Evolutionary conservation across 1,139 yeast genomes (phyloP).

Genomic region (Saccharomyces hybrid): DNA sequence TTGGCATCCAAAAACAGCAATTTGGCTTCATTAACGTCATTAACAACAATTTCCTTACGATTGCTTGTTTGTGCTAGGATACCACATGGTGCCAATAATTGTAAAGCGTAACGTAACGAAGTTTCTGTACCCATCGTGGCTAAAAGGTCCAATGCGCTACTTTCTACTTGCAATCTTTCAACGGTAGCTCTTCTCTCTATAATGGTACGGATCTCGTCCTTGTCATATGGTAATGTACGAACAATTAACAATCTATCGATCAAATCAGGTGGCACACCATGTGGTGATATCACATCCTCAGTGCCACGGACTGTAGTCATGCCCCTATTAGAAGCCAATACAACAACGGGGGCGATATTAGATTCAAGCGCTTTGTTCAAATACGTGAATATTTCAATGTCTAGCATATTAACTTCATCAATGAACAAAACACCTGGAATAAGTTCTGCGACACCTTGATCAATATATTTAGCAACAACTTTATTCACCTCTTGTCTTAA

Average conservation of each 20-base stretch:
- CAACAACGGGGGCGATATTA: slow-evolving; percentile 86
- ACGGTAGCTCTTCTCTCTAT: slow-evolving; percentile 71
- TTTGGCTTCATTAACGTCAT: slow-evolving; percentile 84
- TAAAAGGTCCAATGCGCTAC: slow-evolving; percentile 64
- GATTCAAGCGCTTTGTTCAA: slow-evolving; percentile 90
- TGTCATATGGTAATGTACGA: slow-evolving; percentile 78
- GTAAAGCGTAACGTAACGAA: slow-evolving; percentile 85
- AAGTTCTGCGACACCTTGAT: slow-evolving; percentile 95
- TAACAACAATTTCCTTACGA: slow-evolving; percentile 57
- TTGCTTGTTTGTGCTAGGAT: slow-evolving; percentile 69
- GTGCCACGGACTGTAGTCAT: slow-evolving; percentile 87
- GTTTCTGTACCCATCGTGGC: slow-evolving; percentile 66
- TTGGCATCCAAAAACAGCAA: slow-evolving; percentile 78
- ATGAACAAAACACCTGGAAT: slow-evolving; percentile 97
- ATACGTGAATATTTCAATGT: slow-evolving; percentile 90
- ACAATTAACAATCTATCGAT: slow-evolving; percentile 86
- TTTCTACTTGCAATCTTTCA: slow-evolving; percentile 57
- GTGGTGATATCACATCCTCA: slow-evolving; percentile 83
- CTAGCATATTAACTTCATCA: slow-evolving; percentile 97
- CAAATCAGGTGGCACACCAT: slow-evolving; percentile 94
- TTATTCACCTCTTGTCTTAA: slow-evolving; percentile 88
- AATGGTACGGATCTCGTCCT: slow-evolving; percentile 75
- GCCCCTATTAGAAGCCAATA: slow-evolving; percentile 92
- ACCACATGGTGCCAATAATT: slow-evolving; percentile 84
- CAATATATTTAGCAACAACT: slow-evolving; percentile 91